phyloP scores from a whole-genome alignment of 306 rosid genomes.

The Boehmeria nivea region DNA sequence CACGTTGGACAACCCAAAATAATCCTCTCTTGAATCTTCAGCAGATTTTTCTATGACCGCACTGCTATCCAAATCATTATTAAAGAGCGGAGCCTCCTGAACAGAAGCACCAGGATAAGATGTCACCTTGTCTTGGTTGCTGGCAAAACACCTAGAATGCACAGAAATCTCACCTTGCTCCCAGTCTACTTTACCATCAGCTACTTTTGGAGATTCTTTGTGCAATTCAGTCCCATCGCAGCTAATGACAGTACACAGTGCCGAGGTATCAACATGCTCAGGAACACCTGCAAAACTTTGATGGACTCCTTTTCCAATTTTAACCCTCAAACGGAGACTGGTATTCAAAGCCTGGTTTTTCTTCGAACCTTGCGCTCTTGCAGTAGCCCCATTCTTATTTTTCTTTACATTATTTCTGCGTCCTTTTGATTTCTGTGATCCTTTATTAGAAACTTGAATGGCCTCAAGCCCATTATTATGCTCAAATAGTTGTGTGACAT shows the following conservation, averaged over 20 bases:
- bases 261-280: constrained; percentile 37
- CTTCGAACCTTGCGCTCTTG: constrained; percentile 39
- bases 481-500: constrained; percentile 48
- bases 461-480: constrained; percentile 39
- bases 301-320: constrained; percentile 53
- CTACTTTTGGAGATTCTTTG: constrained; percentile 33
- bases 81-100: constrained; percentile 41
- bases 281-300: constrained; percentile 48
- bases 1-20: constrained; percentile 30
- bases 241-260: constrained; percentile 24
- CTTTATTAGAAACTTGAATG: constrained; percentile 41
- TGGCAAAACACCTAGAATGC: constrained; percentile 30
- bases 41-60: constrained; percentile 36
- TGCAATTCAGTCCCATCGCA: constrained; percentile 21
- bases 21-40: constrained; percentile 32
- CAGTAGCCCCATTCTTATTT: constrained; percentile 39
- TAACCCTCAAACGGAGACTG: constrained; percentile 75
- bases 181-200: too few species aligned
- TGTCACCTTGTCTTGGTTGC: constrained; percentile 30
- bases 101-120: constrained; percentile 26
- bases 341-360: constrained; percentile 37
- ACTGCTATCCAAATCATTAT: constrained; percentile 36
- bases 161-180: too few species aligned
- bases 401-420: constrained; percentile 36
- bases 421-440: constrained; percentile 42